phyloP scores from a whole-genome alignment of 345 rosid species.

The Corchorus capsularis region DNA sequence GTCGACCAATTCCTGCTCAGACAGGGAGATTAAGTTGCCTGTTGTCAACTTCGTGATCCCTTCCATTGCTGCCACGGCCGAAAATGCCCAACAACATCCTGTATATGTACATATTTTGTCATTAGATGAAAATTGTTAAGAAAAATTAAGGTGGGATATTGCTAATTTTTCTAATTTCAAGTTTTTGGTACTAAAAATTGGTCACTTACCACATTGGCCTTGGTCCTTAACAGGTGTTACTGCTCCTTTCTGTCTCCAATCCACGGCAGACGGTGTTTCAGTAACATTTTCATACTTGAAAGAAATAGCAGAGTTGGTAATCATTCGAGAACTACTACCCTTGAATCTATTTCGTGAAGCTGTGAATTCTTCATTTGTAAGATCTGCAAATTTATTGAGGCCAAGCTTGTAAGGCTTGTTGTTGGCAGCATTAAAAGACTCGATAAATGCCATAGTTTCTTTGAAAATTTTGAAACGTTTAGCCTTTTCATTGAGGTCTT shows the following conservation, averaged over 20 bases:
- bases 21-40: conserved; percentile 30
- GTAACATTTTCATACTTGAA: conserved; percentile 43
- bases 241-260: conserved; percentile 58
- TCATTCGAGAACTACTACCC: conserved; percentile 19
- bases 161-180: too few relatives aligned
- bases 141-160: too few relatives aligned
- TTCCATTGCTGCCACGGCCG: conserved; percentile 48
- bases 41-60: conserved; percentile 33
- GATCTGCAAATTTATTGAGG: conserved; percentile 48
- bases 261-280: conserved; percentile 35
- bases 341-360: conserved; percentile 37
- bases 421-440: conserved; percentile 32
- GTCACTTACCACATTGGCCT: conserved; percentile 48
- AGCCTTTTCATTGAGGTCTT: conserved; percentile 30
- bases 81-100: conserved; percentile 56
- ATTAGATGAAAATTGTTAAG: neutral
- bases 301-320: conserved; percentile 18
- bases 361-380: conserved; percentile 48
- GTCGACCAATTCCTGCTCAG: conserved; percentile 45
- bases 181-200: too few relatives aligned
- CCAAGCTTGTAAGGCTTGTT: conserved; percentile 44
- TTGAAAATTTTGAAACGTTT: conserved; percentile 42
- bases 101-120: neutral
- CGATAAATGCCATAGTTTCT: conserved; percentile 37
- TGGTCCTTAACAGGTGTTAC: conserved; percentile 56